Evolutionary conservation across 2,329 filamentous ascomycete genomes (phyloP).

Genomic region (Aspergillus texensis): DNA sequence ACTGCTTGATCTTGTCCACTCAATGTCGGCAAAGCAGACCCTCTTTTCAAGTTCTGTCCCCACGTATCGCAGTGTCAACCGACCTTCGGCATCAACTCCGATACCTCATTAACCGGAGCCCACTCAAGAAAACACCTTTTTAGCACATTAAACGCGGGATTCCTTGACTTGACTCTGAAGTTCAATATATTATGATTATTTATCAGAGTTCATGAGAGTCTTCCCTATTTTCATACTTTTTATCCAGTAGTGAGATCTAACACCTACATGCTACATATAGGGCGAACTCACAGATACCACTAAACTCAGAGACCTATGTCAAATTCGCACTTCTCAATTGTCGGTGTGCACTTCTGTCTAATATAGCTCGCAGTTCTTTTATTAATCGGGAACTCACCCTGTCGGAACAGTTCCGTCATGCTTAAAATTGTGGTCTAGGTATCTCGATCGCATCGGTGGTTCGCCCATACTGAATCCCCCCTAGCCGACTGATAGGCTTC

Average conservation of each 20-base stretch:
- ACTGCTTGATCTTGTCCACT: conserved; percentile 3
- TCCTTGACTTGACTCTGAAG: not conserved
- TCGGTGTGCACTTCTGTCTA: not conserved
- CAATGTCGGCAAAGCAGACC: not conserved
- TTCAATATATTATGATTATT: not conserved
- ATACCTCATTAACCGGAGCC: not conserved
- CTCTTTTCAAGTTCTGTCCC: not conserved
- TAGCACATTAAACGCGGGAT: not conserved
- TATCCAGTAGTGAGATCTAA: not conserved
- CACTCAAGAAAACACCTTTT: not conserved
- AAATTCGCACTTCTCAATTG: not conserved
- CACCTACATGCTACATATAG: not conserved
- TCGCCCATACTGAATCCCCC: conserved; percentile 83
- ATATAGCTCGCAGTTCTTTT: not conserved
- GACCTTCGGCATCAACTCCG: conserved; percentile 4
- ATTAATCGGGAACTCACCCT: not conserved
- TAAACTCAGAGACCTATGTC: not conserved
- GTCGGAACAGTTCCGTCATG: not conserved
- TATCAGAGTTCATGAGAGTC: not conserved
- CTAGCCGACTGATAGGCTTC: conserved; percentile 74
- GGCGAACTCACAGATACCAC: not conserved
- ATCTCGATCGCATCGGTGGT: conserved; percentile 72
- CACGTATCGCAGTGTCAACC: conserved; percentile 6
- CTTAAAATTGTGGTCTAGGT: conserved; percentile 41
- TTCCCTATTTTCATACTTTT: not conserved